These are phyloP conservation scores for Diutina catenulata DNA, from an alignment of 1,139 yeast species.

Conservation along the genomic window DNA sequence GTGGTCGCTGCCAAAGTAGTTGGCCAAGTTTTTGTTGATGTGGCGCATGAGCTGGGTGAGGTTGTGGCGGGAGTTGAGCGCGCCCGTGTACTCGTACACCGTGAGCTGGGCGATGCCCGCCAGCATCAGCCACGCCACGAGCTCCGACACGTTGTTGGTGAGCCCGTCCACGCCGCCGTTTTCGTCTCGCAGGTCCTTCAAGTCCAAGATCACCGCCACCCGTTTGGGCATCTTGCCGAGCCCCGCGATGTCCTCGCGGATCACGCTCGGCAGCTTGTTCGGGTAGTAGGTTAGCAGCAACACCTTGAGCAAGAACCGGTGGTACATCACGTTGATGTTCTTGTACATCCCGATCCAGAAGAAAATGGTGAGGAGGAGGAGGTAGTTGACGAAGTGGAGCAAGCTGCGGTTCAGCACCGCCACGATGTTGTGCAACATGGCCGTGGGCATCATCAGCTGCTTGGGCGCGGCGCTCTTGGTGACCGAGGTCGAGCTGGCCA, in stretches of 20 bases:
- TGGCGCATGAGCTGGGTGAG: conserved; percentile 48
- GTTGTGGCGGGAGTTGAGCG: conserved; percentile 31
- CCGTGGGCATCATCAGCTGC: too few species aligned
- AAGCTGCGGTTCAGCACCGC: not conserved
- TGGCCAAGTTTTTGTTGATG: conserved; percentile 47
- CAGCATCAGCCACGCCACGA: conserved; percentile 79
- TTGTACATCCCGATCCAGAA: conserved; percentile 45
- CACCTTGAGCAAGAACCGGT: conserved; percentile 44
- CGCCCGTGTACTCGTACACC: conserved; percentile 74
- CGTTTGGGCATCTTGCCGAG: conserved; percentile 68
- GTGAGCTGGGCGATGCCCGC: conserved; percentile 67
- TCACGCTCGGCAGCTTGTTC: conserved; percentile 73
- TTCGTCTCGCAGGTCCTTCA: conserved; percentile 66
- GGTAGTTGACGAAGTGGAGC: conserved; percentile 10
- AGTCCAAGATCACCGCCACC: conserved; percentile 59
- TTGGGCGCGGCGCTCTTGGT: too few species aligned
- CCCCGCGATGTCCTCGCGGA: conserved; percentile 69
- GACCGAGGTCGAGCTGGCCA: too few species aligned
- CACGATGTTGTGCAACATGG: too few species aligned
- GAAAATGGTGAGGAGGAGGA: conserved; percentile 41
- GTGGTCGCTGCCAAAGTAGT: conserved; percentile 64
- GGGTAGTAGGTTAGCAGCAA: conserved; percentile 66
- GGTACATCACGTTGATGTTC: conserved; percentile 38
- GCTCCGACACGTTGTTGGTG: conserved; percentile 62
- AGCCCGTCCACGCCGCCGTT: conserved; percentile 85